phyloP scores from a whole-genome alignment of 2,329 filamentous ascomycete species.

The Fusarium newnesense region DNA sequence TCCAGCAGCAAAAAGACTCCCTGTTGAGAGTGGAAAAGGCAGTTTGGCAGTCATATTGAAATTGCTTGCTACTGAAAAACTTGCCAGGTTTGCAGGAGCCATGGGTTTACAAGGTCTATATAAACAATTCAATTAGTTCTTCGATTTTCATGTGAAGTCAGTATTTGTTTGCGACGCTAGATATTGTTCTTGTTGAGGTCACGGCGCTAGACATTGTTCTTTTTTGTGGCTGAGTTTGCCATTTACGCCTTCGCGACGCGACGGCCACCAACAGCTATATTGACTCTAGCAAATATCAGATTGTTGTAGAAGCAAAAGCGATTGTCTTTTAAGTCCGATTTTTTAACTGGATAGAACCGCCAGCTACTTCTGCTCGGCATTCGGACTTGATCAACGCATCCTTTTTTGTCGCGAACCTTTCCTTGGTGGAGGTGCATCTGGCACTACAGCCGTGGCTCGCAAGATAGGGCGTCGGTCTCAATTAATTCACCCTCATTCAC shows the following conservation, averaged over 20 bases:
- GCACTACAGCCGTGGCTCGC: background rate
- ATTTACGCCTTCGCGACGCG: background rate
- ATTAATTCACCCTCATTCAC: background rate
- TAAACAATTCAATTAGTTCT: background rate
- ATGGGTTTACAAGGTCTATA: background rate
- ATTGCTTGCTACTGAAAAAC: rapidly evolving
- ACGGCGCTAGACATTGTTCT: background rate
- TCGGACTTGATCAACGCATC: background rate
- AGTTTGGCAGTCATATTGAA: background rate
- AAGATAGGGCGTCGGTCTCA: rapidly evolving
- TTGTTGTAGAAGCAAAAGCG: background rate
- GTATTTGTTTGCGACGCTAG: background rate
- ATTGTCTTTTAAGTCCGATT: background rate
- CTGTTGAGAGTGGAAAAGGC: background rate
- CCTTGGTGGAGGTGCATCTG: background rate
- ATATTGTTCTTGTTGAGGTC: background rate
- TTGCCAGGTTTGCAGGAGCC: too few relatives aligned
- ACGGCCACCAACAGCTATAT: background rate
- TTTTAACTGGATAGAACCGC: too few relatives aligned
- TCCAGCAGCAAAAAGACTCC: rapidly evolving
- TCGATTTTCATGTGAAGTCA: background rate
- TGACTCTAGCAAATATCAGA: background rate
- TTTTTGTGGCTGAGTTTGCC: background rate
- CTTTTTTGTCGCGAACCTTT: too few relatives aligned
- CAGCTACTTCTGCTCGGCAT: too few relatives aligned